Conservation (phyloP, 2,329 filamentous ascomycete genomes). For the Colletotrichum cuscutae region DNA sequence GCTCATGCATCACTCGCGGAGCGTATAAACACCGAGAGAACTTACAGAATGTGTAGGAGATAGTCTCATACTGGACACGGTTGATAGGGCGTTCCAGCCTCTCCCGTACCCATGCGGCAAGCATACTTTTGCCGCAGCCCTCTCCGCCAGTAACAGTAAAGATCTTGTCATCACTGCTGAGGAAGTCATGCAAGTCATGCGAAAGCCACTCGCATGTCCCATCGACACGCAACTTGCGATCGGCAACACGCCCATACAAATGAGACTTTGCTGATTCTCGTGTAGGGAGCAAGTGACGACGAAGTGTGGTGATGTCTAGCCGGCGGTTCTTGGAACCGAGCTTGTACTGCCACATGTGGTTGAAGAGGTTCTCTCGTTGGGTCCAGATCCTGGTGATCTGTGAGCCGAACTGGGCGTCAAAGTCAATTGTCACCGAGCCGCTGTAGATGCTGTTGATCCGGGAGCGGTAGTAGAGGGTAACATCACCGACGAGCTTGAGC, state of each 20-base stretch:
- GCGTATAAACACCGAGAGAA: neutral
- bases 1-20: too few species aligned
- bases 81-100: constrained; percentile 50
- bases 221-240: constrained; percentile 49
- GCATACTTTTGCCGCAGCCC: constrained; percentile 49
- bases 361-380: constrained; percentile 45
- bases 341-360: constrained; percentile 48
- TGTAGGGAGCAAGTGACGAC: constrained; percentile 43
- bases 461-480: constrained; percentile 48
- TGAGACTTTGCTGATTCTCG: constrained; percentile 39
- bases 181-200: constrained; percentile 46
- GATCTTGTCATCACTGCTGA: constrained; percentile 45
- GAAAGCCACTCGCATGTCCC: constrained; percentile 54
- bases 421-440: constrained; percentile 44
- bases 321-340: constrained; percentile 40
- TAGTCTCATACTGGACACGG: constrained; percentile 46
- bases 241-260: constrained; percentile 49
- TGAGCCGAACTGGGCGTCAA: constrained; percentile 48
- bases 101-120: constrained; percentile 53
- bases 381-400: constrained; percentile 48
- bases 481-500: constrained; percentile 46
- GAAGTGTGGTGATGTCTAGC: constrained; percentile 43
- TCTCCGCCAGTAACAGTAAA: constrained; percentile 47
- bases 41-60: constrained; percentile 51
- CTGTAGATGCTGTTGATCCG: constrained; percentile 44